phyloP scores from a whole-genome alignment of 2,329 filamentous ascomycete genomes.

The Fusarium devonianum region DNA sequence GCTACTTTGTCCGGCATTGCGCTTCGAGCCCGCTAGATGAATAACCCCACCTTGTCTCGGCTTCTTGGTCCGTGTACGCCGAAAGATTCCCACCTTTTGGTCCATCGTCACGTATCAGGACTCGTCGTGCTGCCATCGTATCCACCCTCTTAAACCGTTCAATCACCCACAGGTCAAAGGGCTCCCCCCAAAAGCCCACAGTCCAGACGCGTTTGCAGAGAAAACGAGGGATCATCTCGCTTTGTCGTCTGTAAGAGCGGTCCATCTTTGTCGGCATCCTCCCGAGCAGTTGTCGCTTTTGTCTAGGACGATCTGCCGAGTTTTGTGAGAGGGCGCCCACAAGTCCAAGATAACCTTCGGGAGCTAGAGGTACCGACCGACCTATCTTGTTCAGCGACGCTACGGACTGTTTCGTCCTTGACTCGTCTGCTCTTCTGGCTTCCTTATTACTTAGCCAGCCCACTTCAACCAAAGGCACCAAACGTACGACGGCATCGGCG shows the following conservation, averaged over 20 bases:
- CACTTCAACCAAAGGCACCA: slow-evolving; percentile 28
- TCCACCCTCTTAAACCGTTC: slow-evolving; percentile 22
- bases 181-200: slow-evolving; percentile 25
- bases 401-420: slow-evolving; percentile 8
- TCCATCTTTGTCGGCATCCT: slow-evolving; percentile 25
- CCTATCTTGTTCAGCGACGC: slow-evolving; percentile 7
- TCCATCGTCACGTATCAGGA: slow-evolving; percentile 12
- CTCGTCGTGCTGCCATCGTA: neutral
- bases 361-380: slow-evolving; percentile 14
- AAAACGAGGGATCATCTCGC: slow-evolving; percentile 18
- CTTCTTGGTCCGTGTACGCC: slow-evolving; percentile 20
- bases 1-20: slow-evolving; percentile 3
- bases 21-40: slow-evolving; percentile 3
- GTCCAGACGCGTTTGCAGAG: slow-evolving; percentile 22
- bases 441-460: slow-evolving; percentile 29
- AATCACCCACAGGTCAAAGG: slow-evolving; percentile 20
- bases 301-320: neutral
- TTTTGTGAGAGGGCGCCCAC: slow-evolving; percentile 1
- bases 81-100: slow-evolving; percentile 10
- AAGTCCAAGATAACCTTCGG: slow-evolving; percentile 16
- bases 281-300: slow-evolving; percentile 1
- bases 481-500: slow-evolving; percentile 14
- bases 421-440: slow-evolving; percentile 19
- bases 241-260: slow-evolving; percentile 32
- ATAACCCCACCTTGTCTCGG: slow-evolving; percentile 25